These are phyloP conservation scores for Jimgerdemannia flammicorona DNA, from an alignment of 192 early-diverging fungal species.

Conservation along the genomic window DNA sequence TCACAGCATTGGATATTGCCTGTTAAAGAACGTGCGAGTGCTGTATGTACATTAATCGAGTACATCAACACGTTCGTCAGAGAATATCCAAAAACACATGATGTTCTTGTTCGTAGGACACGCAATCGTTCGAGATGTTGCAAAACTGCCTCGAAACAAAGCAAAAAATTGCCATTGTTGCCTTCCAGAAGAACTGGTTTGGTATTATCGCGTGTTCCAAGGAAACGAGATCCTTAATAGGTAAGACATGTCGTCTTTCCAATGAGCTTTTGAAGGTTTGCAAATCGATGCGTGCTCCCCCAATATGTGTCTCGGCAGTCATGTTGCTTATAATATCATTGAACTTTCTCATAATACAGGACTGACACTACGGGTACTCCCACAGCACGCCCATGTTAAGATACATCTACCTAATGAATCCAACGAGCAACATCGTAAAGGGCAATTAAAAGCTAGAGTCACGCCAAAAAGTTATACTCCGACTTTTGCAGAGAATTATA, in stretches of 20 bases:
- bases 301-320: not conserved
- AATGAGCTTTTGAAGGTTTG: no score
- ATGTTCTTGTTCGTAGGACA: not conserved
- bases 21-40: not conserved
- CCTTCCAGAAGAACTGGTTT: not conserved
- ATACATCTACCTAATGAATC: no score
- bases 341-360: not conserved
- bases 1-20: not conserved
- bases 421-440: no score
- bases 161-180: not conserved
- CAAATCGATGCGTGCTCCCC: not conserved
- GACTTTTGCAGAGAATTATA: not conserved
- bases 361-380: not conserved
- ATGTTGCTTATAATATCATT: not conserved
- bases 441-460: no score
- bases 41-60: not conserved
- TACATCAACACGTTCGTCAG: no score
- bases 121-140: not conserved
- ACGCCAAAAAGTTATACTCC: not conserved
- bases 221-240: not conserved
- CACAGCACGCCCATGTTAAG: no score
- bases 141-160: not conserved
- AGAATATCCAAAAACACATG: not conserved
- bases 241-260: not conserved
- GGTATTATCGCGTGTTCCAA: not conserved